These are phyloP conservation scores for Puccinia novopanici DNA, from an alignment of 1,284 basidiomycete species.

Conservation along the genomic window DNA sequence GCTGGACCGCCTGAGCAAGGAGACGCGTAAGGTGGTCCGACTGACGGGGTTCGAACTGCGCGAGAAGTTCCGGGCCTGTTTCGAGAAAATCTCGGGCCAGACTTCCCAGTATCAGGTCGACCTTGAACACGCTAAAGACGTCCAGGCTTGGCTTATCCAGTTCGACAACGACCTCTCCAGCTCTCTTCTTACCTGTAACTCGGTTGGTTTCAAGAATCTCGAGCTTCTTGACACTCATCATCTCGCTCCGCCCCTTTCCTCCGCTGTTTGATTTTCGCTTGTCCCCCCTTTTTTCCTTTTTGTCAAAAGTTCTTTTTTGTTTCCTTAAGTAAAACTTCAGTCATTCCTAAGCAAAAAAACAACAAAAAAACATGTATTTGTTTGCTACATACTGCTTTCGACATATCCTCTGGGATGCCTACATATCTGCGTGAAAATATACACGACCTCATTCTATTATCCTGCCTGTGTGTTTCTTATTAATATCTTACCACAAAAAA, in stretches of 20 bases:
- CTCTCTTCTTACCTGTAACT: not conserved
- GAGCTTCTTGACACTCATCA: not conserved
- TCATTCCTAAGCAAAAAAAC: too few species aligned
- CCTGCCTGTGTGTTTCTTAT: too few species aligned
- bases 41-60: slow-evolving; percentile 88
- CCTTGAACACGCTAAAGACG: slow-evolving; percentile 12
- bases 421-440: too few species aligned
- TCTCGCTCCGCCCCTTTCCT: not conserved
- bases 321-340: not conserved
- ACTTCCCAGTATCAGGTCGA: slow-evolving; percentile 57
- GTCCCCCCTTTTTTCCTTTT: not conserved
- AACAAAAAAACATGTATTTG: too few species aligned
- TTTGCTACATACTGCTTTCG: too few species aligned
- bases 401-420: too few species aligned
- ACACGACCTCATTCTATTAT: too few species aligned
- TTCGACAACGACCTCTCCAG: not conserved
- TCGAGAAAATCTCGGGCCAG: slow-evolving; percentile 68
- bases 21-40: slow-evolving; percentile 91
- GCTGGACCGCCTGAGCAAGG: slow-evolving; percentile 72
- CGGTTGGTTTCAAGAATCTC: not conserved
- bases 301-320: not conserved
- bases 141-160: slow-evolving; percentile 6
- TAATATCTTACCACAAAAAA: too few species aligned
- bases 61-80: slow-evolving; percentile 76
- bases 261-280: not conserved